Conservation (phyloP, 1,284 basidiomycete species). For the Rhodotorula sp. region DNA sequence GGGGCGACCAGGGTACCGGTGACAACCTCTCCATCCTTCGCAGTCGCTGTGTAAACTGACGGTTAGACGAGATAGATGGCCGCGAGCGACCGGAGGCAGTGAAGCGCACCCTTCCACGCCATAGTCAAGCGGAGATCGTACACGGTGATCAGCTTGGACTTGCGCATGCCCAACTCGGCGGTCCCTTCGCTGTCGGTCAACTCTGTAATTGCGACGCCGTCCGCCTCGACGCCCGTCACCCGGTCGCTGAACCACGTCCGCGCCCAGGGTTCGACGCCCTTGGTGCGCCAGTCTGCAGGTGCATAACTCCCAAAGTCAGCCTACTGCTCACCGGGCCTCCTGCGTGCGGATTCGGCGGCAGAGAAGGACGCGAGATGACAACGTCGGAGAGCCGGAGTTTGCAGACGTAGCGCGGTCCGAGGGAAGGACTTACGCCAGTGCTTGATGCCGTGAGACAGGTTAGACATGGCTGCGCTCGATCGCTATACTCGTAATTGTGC, state of each 20-base stretch:
- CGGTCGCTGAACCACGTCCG: constrained; percentile 39
- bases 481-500: no score
- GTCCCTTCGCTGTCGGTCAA: constrained; percentile 42
- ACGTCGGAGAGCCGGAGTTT: background rate
- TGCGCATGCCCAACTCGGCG: constrained; percentile 38
- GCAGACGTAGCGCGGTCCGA: background rate
- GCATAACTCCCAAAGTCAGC: background rate
- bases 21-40: constrained; percentile 5
- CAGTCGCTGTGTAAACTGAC: background rate
- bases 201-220: constrained; percentile 29
- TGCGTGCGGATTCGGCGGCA: background rate
- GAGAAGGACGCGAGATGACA: background rate
- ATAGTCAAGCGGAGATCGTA: constrained; percentile 43
- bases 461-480: background rate
- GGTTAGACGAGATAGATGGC: no score
- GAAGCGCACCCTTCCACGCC: constrained; percentile 30
- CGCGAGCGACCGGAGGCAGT: no score
- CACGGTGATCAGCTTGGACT: constrained; percentile 42
- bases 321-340: background rate
- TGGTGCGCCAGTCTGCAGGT: constrained; percentile 36
- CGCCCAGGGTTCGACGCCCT: constrained; percentile 41
- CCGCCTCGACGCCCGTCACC: constrained; percentile 28
- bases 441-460: constrained; percentile 28
- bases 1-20: constrained; percentile 38
- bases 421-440: constrained; percentile 30